These are phyloP conservation scores for Toxoplasma gondii DNA, from an alignment of 169 alveolate genomes.

Conservation along the genomic window DNA sequence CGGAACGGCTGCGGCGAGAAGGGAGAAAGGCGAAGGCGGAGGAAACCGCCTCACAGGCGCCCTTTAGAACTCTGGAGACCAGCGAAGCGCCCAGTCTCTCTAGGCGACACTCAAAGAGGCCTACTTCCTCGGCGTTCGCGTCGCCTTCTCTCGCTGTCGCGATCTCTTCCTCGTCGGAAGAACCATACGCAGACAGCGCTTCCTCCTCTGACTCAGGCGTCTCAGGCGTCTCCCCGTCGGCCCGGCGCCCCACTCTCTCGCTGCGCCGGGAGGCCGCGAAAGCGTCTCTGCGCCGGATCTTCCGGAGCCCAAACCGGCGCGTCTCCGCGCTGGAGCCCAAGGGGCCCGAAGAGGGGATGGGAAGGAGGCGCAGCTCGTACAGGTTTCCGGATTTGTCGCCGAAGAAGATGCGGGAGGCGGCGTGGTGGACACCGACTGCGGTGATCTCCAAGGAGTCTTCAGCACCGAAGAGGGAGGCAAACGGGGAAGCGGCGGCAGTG, in stretches of 20 bases:
- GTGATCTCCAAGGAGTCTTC: not conserved
- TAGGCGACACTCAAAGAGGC: constrained; percentile 15
- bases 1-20: not conserved
- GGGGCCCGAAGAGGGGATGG: not conserved
- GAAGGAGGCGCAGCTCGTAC: constrained; percentile 2
- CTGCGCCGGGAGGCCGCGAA: not conserved
- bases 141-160: not conserved
- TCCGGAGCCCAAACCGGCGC: not conserved
- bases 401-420: not conserved
- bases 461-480: not conserved
- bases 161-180: too few species aligned
- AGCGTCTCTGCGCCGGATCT: not conserved
- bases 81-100: not conserved
- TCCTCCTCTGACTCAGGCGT: not conserved
- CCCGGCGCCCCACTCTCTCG: too few species aligned
- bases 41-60: not conserved
- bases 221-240: too few species aligned
- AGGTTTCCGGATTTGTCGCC: not conserved
- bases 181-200: not conserved
- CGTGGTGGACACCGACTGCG: not conserved
- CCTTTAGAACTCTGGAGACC: not conserved
- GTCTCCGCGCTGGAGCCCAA: not conserved
- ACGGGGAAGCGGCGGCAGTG: not conserved
- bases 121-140: not conserved
- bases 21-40: not conserved